phyloP scores from a whole-genome alignment of 208 protist species.

The Leishmania guyanensis region DNA sequence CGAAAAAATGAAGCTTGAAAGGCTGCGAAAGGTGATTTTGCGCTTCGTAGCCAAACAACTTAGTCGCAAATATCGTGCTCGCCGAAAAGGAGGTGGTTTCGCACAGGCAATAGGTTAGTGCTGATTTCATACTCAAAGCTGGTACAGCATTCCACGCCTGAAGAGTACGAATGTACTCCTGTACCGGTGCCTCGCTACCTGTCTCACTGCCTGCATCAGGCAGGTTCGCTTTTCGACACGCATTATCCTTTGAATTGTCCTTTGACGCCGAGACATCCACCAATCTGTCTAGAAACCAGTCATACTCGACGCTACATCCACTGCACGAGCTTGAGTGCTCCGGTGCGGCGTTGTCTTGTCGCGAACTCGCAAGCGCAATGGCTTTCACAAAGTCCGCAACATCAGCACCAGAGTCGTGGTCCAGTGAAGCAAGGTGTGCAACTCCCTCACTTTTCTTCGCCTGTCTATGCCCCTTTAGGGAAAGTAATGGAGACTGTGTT shows the following conservation, averaged over 20 bases:
- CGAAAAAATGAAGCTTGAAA: constrained; percentile 24
- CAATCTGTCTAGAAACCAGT: constrained; percentile 13
- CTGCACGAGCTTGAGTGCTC: not conserved
- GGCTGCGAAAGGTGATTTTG: constrained; percentile 15
- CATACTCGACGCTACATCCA: not conserved
- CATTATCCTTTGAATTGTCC: too few species aligned
- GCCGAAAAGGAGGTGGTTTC: constrained; percentile 30
- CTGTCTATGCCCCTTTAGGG: not conserved
- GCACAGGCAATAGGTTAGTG: constrained; percentile 19
- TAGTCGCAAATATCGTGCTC: constrained; percentile 9
- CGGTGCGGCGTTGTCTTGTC: not conserved
- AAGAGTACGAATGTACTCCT: constrained; percentile 22
- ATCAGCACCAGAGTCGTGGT: not conserved
- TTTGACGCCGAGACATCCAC: not conserved
- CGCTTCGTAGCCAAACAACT: constrained; percentile 4
- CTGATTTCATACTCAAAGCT: constrained; percentile 1
- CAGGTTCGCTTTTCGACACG: not conserved
- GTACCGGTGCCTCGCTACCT: not conserved
- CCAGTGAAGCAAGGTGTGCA: not conserved
- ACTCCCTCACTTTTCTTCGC: not conserved
- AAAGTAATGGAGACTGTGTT: not conserved
- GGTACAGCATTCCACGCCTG: constrained; percentile 27
- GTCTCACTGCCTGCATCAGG: not conserved
- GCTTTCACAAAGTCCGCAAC: constrained; percentile 5
- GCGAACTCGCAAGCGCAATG: not conserved